Evolutionary conservation across 2,329 filamentous ascomycete genomes (phyloP).

Genomic region (Xylaria multiplex): DNA sequence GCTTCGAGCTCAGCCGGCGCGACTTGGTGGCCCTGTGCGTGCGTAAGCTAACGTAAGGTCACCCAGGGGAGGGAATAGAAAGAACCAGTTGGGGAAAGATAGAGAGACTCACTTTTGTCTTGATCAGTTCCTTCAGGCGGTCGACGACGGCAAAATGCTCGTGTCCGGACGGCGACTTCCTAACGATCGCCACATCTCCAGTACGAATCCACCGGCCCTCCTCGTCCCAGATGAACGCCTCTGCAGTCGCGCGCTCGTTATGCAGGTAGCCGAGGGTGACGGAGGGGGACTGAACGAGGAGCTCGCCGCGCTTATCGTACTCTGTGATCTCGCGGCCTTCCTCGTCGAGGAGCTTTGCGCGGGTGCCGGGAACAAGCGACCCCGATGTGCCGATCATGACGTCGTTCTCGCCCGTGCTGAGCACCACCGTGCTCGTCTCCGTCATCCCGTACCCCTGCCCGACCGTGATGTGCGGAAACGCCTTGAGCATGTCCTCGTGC

Average conservation of each 20-base stretch:
- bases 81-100: background rate
- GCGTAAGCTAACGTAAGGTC: background rate
- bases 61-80: background rate
- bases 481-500: slow-evolving; percentile 60
- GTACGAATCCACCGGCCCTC: slow-evolving; percentile 83
- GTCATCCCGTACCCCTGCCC: slow-evolving; percentile 81
- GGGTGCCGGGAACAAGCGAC: slow-evolving; percentile 71
- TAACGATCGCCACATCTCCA: slow-evolving; percentile 82
- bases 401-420: slow-evolving; percentile 68
- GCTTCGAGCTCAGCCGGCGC: slow-evolving; percentile 86
- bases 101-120: slow-evolving; percentile 56
- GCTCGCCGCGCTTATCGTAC: slow-evolving; percentile 77
- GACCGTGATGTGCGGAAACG: slow-evolving; percentile 65
- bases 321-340: slow-evolving; percentile 76
- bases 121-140: slow-evolving; percentile 66
- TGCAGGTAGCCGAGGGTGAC: slow-evolving; percentile 86
- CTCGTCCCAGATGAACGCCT: slow-evolving; percentile 76
- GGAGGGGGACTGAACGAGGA: slow-evolving; percentile 80
- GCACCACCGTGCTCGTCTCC: slow-evolving; percentile 78
- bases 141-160: slow-evolving; percentile 90
- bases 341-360: slow-evolving; percentile 72
- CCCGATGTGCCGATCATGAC: slow-evolving; percentile 78
- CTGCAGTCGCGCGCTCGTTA: slow-evolving; percentile 82
- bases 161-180: slow-evolving; percentile 69
- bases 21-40: slow-evolving; percentile 74